Conservation (phyloP, 257 asterid species). For the Phtheirospermum japonicum region DNA sequence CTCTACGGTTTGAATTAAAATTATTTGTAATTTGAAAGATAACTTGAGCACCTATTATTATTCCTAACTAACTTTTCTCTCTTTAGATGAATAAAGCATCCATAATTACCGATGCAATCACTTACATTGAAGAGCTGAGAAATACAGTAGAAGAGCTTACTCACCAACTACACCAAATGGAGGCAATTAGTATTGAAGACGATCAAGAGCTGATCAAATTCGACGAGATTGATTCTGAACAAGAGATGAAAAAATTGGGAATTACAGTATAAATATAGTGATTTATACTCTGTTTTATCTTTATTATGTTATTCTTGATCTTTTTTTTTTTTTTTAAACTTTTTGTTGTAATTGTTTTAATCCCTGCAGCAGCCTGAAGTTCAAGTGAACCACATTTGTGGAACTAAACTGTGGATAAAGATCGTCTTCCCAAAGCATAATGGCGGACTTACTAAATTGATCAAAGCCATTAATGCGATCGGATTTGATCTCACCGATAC, state of each 20-base stretch:
- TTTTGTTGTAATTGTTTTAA: no score
- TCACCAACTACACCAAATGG: conserved; percentile 54
- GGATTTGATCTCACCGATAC: conserved; percentile 59
- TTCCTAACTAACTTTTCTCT: neutral
- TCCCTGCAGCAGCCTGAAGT: conserved; percentile 48
- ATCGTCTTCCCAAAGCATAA: conserved; percentile 51
- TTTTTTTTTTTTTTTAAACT: no score
- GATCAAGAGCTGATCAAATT: conserved; percentile 25
- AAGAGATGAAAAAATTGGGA: conserved; percentile 48
- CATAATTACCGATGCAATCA: conserved; percentile 73
- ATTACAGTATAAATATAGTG: conserved; percentile 35
- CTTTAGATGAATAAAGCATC: conserved; percentile 74
- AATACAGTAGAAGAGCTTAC: conserved; percentile 48
- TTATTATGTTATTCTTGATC: neutral
- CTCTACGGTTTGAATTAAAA: no score
- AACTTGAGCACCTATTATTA: no score
- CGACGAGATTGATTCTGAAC: conserved; percentile 19
- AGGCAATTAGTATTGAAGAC: conserved; percentile 21
- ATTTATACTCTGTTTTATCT: neutral
- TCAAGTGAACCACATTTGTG: conserved; percentile 44
- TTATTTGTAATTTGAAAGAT: no score
- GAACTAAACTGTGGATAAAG: conserved; percentile 69
- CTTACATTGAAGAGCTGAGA: conserved; percentile 61
- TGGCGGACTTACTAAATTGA: conserved; percentile 51
- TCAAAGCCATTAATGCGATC: conserved; percentile 61